A percentile compares a stretch with the other conserved stretches of the same genome.
Conservation (phyloP, 495 filamentous ascomycete species). For the Daldinia grandis region DNA sequence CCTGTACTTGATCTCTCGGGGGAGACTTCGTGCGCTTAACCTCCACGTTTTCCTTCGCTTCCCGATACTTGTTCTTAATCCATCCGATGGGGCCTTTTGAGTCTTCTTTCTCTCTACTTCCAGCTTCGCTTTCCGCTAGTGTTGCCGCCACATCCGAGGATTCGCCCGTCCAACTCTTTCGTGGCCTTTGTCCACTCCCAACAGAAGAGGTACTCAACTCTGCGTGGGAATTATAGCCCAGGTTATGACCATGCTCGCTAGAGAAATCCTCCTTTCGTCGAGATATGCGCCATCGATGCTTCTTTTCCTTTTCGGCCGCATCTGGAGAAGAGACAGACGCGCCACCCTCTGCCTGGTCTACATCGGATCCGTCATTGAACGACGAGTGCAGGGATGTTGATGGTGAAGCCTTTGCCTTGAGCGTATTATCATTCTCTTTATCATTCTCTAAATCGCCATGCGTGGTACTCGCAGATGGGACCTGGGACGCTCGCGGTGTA, state of each 20-base stretch:
- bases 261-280: conserved; percentile 62
- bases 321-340: conserved; percentile 44
- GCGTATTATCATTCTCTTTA: conserved; percentile 56
- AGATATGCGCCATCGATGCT: conserved; percentile 79
- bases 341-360: conserved; percentile 72
- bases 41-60: conserved; percentile 74
- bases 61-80: conserved; percentile 84
- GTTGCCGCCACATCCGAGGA: conserved; percentile 53
- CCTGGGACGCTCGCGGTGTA: conserved; percentile 47
- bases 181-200: conserved; percentile 63
- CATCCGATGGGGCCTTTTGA: conserved; percentile 80
- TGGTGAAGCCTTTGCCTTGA: conserved; percentile 70
- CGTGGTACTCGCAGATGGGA: conserved; percentile 45
- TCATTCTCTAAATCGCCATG: conserved; percentile 54
- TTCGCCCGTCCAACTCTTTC: conserved; percentile 67
- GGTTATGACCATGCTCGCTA: conserved; percentile 55
- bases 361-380: conserved; percentile 77
- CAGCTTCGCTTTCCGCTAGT: conserved; percentile 51
- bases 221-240: conserved; percentile 69
- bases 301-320: conserved; percentile 66
- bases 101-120: conserved; percentile 58
- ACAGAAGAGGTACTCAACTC: conserved; percentile 74
- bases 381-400: conserved; percentile 77
- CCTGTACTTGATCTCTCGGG: conserved; percentile 47
- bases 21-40: conserved; percentile 62